Evolutionary conservation across 2,329 filamentous ascomycete species (phyloP).

Genomic region (Fusarium luffae): DNA sequence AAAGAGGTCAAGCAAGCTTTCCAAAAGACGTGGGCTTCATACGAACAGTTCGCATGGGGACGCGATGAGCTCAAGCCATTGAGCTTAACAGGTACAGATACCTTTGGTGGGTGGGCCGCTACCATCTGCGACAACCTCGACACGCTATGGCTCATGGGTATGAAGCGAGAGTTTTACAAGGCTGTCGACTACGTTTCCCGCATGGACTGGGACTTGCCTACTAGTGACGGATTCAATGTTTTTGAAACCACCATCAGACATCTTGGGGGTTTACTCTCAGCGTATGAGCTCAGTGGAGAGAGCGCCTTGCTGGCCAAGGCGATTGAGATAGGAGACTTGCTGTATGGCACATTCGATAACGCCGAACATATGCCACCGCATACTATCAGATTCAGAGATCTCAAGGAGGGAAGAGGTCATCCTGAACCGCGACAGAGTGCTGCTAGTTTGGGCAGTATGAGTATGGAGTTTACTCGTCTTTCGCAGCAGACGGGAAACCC

Average conservation of each 20-base stretch:
- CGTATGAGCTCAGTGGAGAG: conserved; percentile 72
- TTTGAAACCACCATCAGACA: conserved; percentile 78
- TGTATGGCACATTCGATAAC: conserved; percentile 74
- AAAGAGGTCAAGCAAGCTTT: conserved; percentile 61
- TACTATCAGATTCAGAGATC: conserved; percentile 56
- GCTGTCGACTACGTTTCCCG: conserved; percentile 65
- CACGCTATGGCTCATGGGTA: conserved; percentile 74
- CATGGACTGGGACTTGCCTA: conserved; percentile 61
- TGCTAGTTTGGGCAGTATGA: conserved; percentile 63
- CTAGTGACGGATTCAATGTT: conserved; percentile 62
- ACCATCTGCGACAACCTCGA: conserved; percentile 72
- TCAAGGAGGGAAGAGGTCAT: conserved; percentile 51
- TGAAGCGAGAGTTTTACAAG: conserved; percentile 70
- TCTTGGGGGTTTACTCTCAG: conserved; percentile 72
- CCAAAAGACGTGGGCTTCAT: conserved; percentile 65
- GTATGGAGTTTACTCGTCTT: conserved; percentile 70
- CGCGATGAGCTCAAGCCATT: conserved; percentile 69
- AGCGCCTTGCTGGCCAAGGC: conserved; percentile 68
- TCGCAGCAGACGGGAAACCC: conserved; percentile 69
- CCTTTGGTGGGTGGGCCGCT: conserved; percentile 72
- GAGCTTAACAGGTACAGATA: conserved; percentile 58
- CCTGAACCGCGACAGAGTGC: conserved; percentile 47
- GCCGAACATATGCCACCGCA: conserved; percentile 70
- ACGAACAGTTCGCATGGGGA: conserved; percentile 69
- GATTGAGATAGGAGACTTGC: conserved; percentile 68